Base-by-base conservation (phyloP, 805 yeast species). In the Candida ulmi region DNA sequence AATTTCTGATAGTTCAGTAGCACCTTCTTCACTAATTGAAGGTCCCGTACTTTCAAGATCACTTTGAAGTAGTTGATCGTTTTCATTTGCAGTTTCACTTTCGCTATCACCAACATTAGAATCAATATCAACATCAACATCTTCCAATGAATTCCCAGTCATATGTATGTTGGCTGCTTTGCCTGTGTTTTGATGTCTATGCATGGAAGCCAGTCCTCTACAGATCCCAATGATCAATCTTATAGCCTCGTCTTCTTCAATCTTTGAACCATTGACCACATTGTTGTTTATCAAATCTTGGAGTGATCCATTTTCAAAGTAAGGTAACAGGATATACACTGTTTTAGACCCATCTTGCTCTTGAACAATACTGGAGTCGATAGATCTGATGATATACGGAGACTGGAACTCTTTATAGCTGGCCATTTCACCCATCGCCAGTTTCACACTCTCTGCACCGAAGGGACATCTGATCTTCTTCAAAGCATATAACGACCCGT, bases 381-480 rank as follows among this genome's bases (percentile, higher is more conserved):
- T 68, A 13, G 83, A 69, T 38, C 74, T 72, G 33, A 87, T 76
- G 16, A 90, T 76, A 48, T 76, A 78, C 0, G 88, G 86, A 18
- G 79, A 66, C 28, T 68, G 65, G 59, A 90, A 88, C 37, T 80
- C 76, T 51, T 76, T 78, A 59, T 88, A 86, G 47, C 78, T 80
- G 21, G 79, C 80, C 35, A 88, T 77, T 57, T 90, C 98, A 31
- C 74, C 71, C 76, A 86, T 70, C 1, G 95, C 95, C 35, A 71
- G 64, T 41, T 74, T 76, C 39, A 88, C 79, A 50, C 82, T 81
- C 53, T 80, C 85, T 35, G 83, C 72, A 2, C 96, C 96, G 61
- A 81, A 85, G 2, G 95, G 88, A 60, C 96, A 88, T 44, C 90
- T 68, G 39, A 88, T 85, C 65, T 85, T 84, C 65, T 90, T 90